Evolutionary conservation across 305 asterid genomes (phyloP), one percentile per base, ranked within the genome.

Genomic region (Andrographis paniculata): DNA sequence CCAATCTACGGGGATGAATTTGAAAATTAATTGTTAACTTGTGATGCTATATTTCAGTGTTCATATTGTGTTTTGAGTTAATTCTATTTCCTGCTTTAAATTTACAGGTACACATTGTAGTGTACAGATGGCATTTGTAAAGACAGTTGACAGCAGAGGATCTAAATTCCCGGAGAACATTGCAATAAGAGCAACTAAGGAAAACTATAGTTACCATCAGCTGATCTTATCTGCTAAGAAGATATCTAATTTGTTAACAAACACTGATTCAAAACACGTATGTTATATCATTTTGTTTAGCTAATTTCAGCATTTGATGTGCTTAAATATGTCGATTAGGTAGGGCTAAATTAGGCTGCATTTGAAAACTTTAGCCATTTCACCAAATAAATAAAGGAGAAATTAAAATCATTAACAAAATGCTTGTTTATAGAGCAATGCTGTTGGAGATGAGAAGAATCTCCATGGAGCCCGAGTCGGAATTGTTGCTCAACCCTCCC

Each of bases 401-500:
- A 18, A 36, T 42, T 53, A 35, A 31, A 51, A 49, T 37, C 48
- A 56, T 9, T 43, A 38, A 47, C 20, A n/a, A 6, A 19, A 33
- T 62, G 24, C 30, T 14, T 36, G 12, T 61, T 51, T 65, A 60
- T 58, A 91, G 96, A 80, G 20, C 52, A 76, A 65, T 71, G 71
- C 55, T 27, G 27, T 42, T 48, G 61, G n/a, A 11, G 38, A 33
- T 7, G 12, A 33, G 8, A 33, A 33, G 12, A 11, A 33, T 13
- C 38, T 33, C 2, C 4, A 13, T 33, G 38, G 95, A 56, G 78
- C 83, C 48, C 69, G 95, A 66, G 73, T 91, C 27, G 99, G 96
- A 53, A 75, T 91, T 62, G 82, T 91, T 39, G 94, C 99, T 27
- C 86, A 86, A 74, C 96, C 99, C 27, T 75, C 82, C 45, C 78